Base-by-base conservation (phyloP, 352 stramenopile species). In the Phytophthora sansomeana region DNA sequence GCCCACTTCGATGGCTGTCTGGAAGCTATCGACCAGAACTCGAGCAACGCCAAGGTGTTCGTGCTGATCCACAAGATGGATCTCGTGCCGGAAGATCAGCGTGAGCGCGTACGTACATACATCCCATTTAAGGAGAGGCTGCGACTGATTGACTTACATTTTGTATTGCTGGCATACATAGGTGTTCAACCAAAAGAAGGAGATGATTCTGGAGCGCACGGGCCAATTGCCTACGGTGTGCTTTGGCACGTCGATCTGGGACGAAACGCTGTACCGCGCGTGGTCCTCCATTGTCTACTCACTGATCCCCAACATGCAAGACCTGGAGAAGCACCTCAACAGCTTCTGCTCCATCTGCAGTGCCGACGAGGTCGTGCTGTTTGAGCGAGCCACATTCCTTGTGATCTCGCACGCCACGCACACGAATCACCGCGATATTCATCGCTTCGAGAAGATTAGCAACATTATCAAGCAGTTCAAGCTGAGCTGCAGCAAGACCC, bases 381-480 rank as follows among this genome's bases (percentile, higher is more conserved):
- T 99, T 80, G 97, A 99, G 77, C 86, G 93, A 48, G 97, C 97
- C 1, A 99, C 98, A 5, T 99, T 99, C 80, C 85, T 99, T 17
- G 98, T 99, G 16, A 99, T 99, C 74, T 96, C 92, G 30, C 96
- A 99, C 72, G 95, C 96, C 5, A 97, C 90, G 21, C 85, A 95
- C 55, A 86, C 85, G 24, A 89, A 82, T 26, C 94, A 99, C 66
- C 95, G 97, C 71, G 97, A 99, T 73, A 97, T 97, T 39, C 96
- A 99, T 75, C 95, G 98, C 17, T 99, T 99, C 75, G 98, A 99
- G 85, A 99, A 99, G 72, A 99, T 99, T 69, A 98, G 91, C 71
- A 99, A 99, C 75, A 99, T 99, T 80, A 98, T 99, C 78, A 99
- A 99, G 83, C 98, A 99, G 80, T 99, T 99, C 83, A 99, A 99